Evolutionary conservation across 306 rosid genomes (phyloP).

Genomic region (Fragaria ananassa): DNA sequence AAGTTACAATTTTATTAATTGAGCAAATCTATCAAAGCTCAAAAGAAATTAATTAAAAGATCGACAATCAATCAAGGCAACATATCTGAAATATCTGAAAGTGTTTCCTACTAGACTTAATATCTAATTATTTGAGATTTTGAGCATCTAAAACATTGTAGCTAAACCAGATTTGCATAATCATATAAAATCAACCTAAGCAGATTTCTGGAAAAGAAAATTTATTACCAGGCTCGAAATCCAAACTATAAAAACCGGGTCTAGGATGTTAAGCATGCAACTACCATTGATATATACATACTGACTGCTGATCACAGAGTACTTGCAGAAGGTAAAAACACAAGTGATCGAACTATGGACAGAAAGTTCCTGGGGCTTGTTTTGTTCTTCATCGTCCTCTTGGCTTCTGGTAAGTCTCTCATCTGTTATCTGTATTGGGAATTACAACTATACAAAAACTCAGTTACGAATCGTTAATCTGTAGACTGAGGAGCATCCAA

Average conservation of each 20-base stretch:
- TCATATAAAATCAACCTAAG: background rate
- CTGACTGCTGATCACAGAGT: background rate
- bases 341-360: background rate
- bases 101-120: background rate
- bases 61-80: background rate
- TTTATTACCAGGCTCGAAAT: background rate
- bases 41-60: background rate
- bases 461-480: background rate
- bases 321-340: background rate
- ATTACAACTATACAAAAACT: no score
- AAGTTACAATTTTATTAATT: no score
- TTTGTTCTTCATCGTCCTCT: constrained; percentile 1
- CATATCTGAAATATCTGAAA: background rate
- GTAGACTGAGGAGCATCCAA: background rate
- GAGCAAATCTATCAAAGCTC: background rate
- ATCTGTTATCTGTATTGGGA: no score
- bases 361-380: background rate
- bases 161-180: background rate
- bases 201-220: background rate
- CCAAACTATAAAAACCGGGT: background rate
- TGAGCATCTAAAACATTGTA: background rate
- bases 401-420: background rate
- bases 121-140: no score
- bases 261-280: background rate
- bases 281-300: background rate